Base-by-base conservation (phyloP, 2,329 filamentous ascomycete species). In the Colletotrichum musae region DNA sequence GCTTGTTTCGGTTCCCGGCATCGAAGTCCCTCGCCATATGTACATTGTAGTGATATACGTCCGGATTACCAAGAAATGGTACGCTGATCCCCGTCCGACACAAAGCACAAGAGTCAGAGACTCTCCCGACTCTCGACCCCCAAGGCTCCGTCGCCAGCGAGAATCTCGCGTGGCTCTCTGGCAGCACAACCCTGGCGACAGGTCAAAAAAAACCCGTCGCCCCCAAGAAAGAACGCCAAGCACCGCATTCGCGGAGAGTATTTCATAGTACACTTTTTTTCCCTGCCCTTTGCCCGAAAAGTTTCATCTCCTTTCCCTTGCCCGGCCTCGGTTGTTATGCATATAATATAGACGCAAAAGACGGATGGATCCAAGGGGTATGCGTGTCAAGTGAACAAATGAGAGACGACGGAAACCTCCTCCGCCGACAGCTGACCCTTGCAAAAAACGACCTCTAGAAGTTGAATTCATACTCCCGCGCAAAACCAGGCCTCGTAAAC, bases 261-360 rank as follows among this genome's bases (percentile, higher is more conserved):
- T 63, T 28, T 51, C 64, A 70, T 58, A 24, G 48, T 56, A 70
- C 68, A 70, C 68, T 68, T 68, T 68, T 18, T 63, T 32, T n/a
- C 15, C 21, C 63, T 57, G 45, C 66, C 68, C 58, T 48, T 53
- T 16, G 53, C 45, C 58, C 53, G 39, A 56, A 58, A 59, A 52
- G 51, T 36, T 39, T 67, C 51, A 24, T 57, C 58, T 70, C 63
- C 62, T 56, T 61, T 57, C 57, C 58, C 47, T 63, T 69, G 21
- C 51, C 53, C 50, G 48, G 53, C 43, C 64, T 70, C 58, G 41
- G 58, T 54, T 68, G 48, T 52, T 24, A 68, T 68, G 64, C 58
- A 63, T 70, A 68, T 70, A 70, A 47, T 70, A 70, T 70, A 67
- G 67, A 67, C 58, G 68, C 68, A 68, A 58, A 59, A 68, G 68